Percentiles rank a stretch among this genome's conserved stretches.
phyloP scores from a whole-genome alignment of 1,139 yeast genomes.

The Yamadazyma atmosphaerica region DNA sequence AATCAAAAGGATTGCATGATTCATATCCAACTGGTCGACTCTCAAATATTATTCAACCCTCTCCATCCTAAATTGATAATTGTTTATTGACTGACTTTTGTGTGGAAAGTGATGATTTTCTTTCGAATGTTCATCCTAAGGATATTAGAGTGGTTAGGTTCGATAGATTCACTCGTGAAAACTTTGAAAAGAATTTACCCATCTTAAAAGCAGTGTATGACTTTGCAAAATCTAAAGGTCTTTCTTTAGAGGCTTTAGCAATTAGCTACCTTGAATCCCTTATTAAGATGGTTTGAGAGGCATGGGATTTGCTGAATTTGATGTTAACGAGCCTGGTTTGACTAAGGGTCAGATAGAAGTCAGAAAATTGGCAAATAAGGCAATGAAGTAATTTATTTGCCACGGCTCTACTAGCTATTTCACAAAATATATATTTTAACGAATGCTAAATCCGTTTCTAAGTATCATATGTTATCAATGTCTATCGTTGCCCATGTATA shows the following conservation, averaged over 20 bases:
- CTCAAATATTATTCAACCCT: too few relatives aligned
- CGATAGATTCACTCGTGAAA: slow-evolving; percentile 63
- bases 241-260: slow-evolving; percentile 68
- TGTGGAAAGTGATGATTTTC: slow-evolving; percentile 34
- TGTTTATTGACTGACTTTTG: slow-evolving; percentile 65
- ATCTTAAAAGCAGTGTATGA: slow-evolving; percentile 45
- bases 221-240: slow-evolving; percentile 47
- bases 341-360: slow-evolving; percentile 22
- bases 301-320: slow-evolving; percentile 20
- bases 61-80: too few relatives aligned
- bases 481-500: too few relatives aligned
- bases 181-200: slow-evolving; percentile 49
- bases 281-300: slow-evolving; percentile 22
- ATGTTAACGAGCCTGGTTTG: slow-evolving; percentile 15
- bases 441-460: too few relatives aligned
- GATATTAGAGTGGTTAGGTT: slow-evolving; percentile 49
- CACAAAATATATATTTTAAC: too few relatives aligned
- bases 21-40: too few relatives aligned
- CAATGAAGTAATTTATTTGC: slow-evolving; percentile 7
- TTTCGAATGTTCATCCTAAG: slow-evolving; percentile 8
- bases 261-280: slow-evolving; percentile 61
- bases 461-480: too few relatives aligned
- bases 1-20: too few relatives aligned
- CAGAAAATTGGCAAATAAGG: slow-evolving; percentile 20
- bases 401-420: too few relatives aligned